Evolutionary conservation across 2,329 filamentous ascomycete species (phyloP).

Genomic region (Ascochyta rabiei): DNA sequence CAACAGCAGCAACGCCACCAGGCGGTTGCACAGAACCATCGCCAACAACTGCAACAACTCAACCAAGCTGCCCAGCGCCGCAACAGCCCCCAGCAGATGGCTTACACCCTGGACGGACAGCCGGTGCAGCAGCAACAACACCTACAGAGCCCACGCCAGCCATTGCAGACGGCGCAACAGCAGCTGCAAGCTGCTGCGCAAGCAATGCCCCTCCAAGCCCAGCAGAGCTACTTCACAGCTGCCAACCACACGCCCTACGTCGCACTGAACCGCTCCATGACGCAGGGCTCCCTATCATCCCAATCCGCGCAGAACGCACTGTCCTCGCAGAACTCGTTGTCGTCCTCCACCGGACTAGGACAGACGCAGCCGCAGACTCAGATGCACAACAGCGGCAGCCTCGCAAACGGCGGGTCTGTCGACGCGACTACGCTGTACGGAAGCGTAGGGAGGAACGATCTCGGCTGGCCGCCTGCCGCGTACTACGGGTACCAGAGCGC

Average conservation of each 20-base stretch:
- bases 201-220: conserved; percentile 27
- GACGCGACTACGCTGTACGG: conserved; percentile 30
- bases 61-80: conserved; percentile 22
- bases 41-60: conserved; percentile 33
- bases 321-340: conserved; percentile 10
- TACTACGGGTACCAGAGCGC: conserved; percentile 37
- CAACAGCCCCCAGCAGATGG: conserved; percentile 28
- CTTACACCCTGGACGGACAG: conserved; percentile 25
- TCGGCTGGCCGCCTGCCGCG: conserved; percentile 30
- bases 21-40: conserved; percentile 19
- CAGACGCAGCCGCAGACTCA: conserved; percentile 28
- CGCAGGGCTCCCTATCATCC: conserved; percentile 22
- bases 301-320: conserved; percentile 19
- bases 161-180: conserved; percentile 26
- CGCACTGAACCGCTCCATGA: conserved; percentile 31
- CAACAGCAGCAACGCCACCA: conserved; percentile 24
- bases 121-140: conserved; percentile 23
- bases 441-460: conserved; percentile 22
- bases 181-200: conserved; percentile 30
- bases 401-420: conserved; percentile 20
- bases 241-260: conserved; percentile 32
- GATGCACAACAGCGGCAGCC: conserved; percentile 19
- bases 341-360: conserved; percentile 3
- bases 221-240: conserved; percentile 26
- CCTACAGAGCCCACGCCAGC: conserved; percentile 22